Percentiles rank a stretch among this genome's conserved stretches.
Conservation (phyloP, 176 grass and related monocot genomes). For the Cymbopogon citratus region DNA sequence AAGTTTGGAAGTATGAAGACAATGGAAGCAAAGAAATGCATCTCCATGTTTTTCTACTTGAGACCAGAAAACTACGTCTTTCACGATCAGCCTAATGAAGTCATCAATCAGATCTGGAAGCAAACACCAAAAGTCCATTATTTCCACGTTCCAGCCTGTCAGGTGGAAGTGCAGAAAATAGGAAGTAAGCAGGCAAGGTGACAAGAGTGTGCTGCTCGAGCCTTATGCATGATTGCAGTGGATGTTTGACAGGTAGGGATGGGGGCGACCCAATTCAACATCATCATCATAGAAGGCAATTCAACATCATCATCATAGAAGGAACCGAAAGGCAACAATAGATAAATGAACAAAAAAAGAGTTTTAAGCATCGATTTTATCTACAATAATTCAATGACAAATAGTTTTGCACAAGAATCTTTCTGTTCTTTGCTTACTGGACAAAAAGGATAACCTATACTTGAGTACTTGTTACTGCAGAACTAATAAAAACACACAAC, state of each 20-base stretch:
- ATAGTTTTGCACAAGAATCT: conserved; percentile 41
- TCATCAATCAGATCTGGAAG: conserved; percentile 6
- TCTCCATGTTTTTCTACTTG: neutral
- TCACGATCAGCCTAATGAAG: too few species aligned
- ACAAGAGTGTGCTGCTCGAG: neutral
- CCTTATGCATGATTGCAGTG: neutral
- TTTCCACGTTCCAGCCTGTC: conserved; percentile 27
- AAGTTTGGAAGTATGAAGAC: neutral
- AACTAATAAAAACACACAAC: neutral
- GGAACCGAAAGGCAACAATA: neutral
- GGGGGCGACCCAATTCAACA: neutral
- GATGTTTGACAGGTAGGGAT: neutral
- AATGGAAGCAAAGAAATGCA: neutral
- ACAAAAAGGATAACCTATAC: neutral
- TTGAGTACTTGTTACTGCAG: neutral
- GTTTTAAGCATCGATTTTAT: conserved; percentile 12
- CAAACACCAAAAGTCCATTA: conserved; percentile 36
- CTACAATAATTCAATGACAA: conserved; percentile 36
- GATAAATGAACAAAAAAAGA: conserved; percentile 6
- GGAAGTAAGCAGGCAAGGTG: neutral
- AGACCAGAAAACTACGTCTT: neutral
- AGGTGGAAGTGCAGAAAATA: conserved; percentile 20
- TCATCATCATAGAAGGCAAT: neutral
- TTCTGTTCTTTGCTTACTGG: conserved; percentile 13
- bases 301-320: neutral